A percentile compares a stretch with the other conserved stretches of the same genome.
These are phyloP conservation scores for Didymella exigua DNA, from an alignment of 2,329 filamentous ascomycete genomes.

Conservation along the genomic window DNA sequence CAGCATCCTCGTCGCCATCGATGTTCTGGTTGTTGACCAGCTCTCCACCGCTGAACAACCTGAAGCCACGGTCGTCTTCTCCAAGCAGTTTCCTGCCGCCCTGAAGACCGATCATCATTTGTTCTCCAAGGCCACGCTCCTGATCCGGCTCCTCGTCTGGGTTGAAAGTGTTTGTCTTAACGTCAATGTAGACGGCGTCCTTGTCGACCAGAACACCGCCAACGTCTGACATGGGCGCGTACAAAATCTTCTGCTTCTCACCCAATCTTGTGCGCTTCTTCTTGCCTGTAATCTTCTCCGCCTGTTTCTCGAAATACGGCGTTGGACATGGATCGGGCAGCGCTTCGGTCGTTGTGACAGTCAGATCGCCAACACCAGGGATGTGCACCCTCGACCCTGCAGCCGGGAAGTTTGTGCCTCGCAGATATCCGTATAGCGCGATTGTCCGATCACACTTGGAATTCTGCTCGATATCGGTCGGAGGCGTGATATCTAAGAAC, in stretches of 20 bases:
- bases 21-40: slow-evolving; percentile 64
- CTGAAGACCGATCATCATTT: slow-evolving; percentile 90
- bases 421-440: slow-evolving; percentile 88
- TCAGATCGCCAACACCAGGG: slow-evolving; percentile 88
- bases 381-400: slow-evolving; percentile 87
- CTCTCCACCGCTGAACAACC: slow-evolving; percentile 81
- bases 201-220: slow-evolving; percentile 96
- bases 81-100: slow-evolving; percentile 81
- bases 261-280: slow-evolving; percentile 79
- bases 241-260: slow-evolving; percentile 95
- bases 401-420: slow-evolving; percentile 91
- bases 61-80: slow-evolving; percentile 79
- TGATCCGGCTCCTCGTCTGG: slow-evolving; percentile 64
- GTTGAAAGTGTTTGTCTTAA: slow-evolving; percentile 74
- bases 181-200: slow-evolving; percentile 89
- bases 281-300: slow-evolving; percentile 84
- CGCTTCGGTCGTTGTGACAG: slow-evolving; percentile 80
- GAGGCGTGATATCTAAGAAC: slow-evolving; percentile 93
- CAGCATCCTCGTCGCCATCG: slow-evolving; percentile 59
- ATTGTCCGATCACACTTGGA: slow-evolving; percentile 89
- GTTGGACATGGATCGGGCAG: slow-evolving; percentile 95
- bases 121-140: slow-evolving; percentile 90
- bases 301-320: slow-evolving; percentile 83
- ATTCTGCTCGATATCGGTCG: slow-evolving; percentile 86
- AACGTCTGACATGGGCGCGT: slow-evolving; percentile 98